Evolutionary conservation across 202 grass and related monocot species (phyloP).

Genomic region (Digitaria exilis): DNA sequence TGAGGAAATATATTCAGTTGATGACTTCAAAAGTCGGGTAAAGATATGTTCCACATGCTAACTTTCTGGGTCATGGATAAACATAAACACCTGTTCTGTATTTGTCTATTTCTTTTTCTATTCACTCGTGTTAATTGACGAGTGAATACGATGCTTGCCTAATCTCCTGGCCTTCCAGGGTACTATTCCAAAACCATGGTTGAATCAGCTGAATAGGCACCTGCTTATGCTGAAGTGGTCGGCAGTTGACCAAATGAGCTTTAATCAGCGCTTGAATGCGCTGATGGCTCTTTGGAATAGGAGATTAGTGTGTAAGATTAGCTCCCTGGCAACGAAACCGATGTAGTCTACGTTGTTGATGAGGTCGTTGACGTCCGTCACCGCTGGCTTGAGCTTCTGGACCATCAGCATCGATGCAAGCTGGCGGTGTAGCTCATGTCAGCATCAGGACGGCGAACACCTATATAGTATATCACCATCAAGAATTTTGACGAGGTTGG

Average conservation of each 20-base stretch:
- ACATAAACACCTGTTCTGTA: not conserved
- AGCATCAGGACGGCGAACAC: constrained; percentile 74
- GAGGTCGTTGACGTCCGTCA: constrained; percentile 48
- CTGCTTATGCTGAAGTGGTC: not conserved
- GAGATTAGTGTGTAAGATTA: not conserved
- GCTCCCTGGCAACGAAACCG: constrained; percentile 45
- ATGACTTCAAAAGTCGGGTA: not conserved
- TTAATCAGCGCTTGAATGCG: not conserved
- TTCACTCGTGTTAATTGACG: not conserved
- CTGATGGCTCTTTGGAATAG: not conserved
- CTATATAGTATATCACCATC: constrained; percentile 70
- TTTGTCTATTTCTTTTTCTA: not conserved
- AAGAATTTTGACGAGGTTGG: constrained; percentile 62
- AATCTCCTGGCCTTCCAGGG: not conserved
- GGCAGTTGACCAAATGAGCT: too few species aligned
- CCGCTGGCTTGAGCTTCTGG: constrained; percentile 54
- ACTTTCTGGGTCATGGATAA: not conserved
- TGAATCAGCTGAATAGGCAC: not conserved
- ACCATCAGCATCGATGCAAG: constrained; percentile 72
- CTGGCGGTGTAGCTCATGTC: constrained; percentile 73
- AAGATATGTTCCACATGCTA: not conserved
- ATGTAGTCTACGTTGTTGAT: constrained; percentile 36
- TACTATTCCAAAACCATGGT: not conserved
- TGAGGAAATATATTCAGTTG: not conserved
- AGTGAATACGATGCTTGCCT: not conserved